Evolutionary conservation across 306 rosid genomes (phyloP).

Genomic region (Trichosanthes cucumerina): DNA sequence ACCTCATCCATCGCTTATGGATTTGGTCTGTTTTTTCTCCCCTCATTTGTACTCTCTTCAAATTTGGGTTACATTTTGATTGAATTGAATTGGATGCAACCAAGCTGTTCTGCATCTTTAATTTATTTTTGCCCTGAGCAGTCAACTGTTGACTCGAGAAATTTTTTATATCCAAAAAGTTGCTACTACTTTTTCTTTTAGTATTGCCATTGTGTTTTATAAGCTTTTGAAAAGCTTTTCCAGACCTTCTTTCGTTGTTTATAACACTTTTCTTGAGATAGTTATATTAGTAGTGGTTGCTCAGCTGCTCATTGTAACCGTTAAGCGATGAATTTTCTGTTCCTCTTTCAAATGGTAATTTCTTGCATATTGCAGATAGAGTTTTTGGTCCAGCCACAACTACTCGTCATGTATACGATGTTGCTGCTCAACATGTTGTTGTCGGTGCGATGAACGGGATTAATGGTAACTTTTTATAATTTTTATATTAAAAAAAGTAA

Average conservation of each 20-base stretch:
- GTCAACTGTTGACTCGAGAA: not conserved
- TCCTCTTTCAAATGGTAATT: not conserved
- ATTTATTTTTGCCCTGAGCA: not conserved
- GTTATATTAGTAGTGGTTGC: not conserved
- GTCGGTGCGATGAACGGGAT: slow-evolving; percentile 39
- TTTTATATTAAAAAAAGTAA: not conserved
- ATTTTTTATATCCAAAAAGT: not conserved
- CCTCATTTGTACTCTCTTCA: not conserved
- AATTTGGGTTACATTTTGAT: not conserved
- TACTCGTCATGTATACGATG: slow-evolving; percentile 39
- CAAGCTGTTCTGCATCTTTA: not conserved
- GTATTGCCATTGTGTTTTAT: not conserved
- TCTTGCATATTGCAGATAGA: slow-evolving; percentile 22
- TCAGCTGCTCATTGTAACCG: not conserved
- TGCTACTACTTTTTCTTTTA: not conserved
- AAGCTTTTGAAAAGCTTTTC: not conserved
- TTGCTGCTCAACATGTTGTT: slow-evolving; percentile 36
- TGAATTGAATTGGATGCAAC: not conserved
- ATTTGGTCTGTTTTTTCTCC: slow-evolving; percentile 40
- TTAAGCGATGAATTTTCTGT: not conserved
- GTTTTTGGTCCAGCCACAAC: slow-evolving; percentile 52
- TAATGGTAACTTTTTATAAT: slow-evolving; percentile 19
- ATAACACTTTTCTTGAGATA: not conserved
- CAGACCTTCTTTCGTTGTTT: not conserved
- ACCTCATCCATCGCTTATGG: slow-evolving; percentile 71